Evolutionary conservation across 2,329 filamentous ascomycete species (phyloP).

Genomic region (Graphilbum fragrans): DNA sequence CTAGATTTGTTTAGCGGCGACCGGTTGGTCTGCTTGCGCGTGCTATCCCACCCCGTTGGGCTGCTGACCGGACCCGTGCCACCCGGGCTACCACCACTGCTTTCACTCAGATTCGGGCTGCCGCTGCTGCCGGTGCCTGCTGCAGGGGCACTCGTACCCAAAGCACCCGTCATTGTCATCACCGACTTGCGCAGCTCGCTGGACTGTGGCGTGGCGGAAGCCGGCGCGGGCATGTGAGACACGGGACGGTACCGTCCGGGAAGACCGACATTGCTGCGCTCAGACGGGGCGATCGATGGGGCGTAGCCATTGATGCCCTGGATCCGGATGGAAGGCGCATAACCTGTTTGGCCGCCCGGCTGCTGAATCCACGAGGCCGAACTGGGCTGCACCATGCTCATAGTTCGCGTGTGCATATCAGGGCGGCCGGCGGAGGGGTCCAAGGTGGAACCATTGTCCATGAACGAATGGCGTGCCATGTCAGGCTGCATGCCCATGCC

Average conservation of each 20-base stretch:
- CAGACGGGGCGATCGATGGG: slow-evolving; percentile 86
- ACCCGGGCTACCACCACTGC: background rate
- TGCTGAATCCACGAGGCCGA: slow-evolving; percentile 45
- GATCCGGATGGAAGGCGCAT: slow-evolving; percentile 36
- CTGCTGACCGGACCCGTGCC: slow-evolving; percentile 1
- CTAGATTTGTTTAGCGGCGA: slow-evolving; percentile 26
- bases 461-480: slow-evolving; percentile 29
- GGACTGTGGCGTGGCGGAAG: slow-evolving; percentile 8
- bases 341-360: slow-evolving; percentile 22
- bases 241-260: slow-evolving; percentile 87
- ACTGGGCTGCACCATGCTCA: slow-evolving; percentile 73
- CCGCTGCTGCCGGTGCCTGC: background rate
- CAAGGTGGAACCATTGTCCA: slow-evolving; percentile 30
- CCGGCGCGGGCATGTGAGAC: slow-evolving; percentile 41
- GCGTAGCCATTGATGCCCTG: slow-evolving; percentile 53
- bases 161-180: slow-evolving; percentile 29
- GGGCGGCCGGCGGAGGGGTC: slow-evolving; percentile 25
- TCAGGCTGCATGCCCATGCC: slow-evolving; percentile 14
- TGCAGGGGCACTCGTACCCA: slow-evolving; percentile 8
- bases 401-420: slow-evolving; percentile 48
- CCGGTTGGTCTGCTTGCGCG: slow-evolving; percentile 20
- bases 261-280: slow-evolving; percentile 86
- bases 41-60: slow-evolving; percentile 13
- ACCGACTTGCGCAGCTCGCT: slow-evolving; percentile 20
- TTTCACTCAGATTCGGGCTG: slow-evolving; percentile 1